Conservation (phyloP, 2,329 filamentous ascomycete species). For the Pyrenochaeta sp. region DNA sequence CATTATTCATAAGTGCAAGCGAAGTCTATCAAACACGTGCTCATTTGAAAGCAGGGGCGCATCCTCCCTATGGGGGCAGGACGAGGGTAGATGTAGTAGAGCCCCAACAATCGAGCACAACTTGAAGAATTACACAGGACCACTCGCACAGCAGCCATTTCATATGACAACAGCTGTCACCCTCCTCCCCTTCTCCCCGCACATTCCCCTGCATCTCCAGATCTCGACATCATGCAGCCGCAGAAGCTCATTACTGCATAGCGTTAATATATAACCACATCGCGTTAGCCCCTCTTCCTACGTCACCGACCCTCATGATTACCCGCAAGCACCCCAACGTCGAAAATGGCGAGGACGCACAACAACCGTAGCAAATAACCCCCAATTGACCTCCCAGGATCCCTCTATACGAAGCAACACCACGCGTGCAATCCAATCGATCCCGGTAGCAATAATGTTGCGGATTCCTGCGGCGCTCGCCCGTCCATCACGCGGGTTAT, state of each 20-base stretch:
- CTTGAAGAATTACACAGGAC: not conserved
- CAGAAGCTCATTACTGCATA: not conserved
- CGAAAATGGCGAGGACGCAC: not conserved
- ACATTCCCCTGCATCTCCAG: not conserved
- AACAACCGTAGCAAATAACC: not conserved
- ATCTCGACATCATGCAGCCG: constrained; percentile 1
- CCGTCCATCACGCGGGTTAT: not conserved
- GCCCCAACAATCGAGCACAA: not conserved
- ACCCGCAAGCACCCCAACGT: not conserved
- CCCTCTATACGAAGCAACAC: too few species aligned
- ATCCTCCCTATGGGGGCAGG: too few species aligned
- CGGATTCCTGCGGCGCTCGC: not conserved
- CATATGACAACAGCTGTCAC: not conserved
- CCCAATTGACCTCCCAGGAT: not conserved
- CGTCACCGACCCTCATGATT: constrained; percentile 1
- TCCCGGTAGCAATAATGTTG: too few species aligned
- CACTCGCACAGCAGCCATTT: not conserved
- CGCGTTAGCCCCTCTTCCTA: not conserved
- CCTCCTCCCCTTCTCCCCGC: not conserved
- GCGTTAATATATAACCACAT: not conserved
- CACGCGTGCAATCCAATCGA: too few species aligned
- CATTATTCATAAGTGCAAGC: not conserved
- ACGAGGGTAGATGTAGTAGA: not conserved
- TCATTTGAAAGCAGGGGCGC: too few species aligned
- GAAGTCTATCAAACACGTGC: not conserved